Percentiles rank a stretch among this genome's conserved stretches.
Evolutionary conservation across 768 basidiomycete species (phyloP).

Genomic region (Pisolithus sp.): DNA sequence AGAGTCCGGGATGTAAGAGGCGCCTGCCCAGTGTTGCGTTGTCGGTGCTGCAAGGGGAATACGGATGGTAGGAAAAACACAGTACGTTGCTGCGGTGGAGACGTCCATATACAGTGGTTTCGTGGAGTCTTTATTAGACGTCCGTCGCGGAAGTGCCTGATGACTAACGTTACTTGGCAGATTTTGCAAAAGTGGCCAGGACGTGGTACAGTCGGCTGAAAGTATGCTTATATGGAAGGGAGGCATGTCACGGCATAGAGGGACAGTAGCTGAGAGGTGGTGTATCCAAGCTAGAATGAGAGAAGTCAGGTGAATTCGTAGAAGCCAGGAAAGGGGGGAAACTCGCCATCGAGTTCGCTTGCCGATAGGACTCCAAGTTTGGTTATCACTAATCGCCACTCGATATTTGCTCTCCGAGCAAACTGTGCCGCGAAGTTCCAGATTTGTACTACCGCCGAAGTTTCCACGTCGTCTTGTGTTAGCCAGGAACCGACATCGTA

Average conservation of each 20-base stretch:
- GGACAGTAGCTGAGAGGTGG: constrained; percentile 39
- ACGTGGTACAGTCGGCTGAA: constrained; percentile 50
- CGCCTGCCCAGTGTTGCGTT: constrained; percentile 17
- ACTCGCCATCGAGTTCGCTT: constrained; percentile 61
- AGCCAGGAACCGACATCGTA: constrained; percentile 66
- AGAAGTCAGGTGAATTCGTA: not conserved
- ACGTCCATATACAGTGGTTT: constrained; percentile 29
- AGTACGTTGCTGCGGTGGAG: constrained; percentile 41
- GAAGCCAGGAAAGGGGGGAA: not conserved
- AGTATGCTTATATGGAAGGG: constrained; percentile 56
- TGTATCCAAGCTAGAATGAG: constrained; percentile 55
- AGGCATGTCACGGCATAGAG: constrained; percentile 35
- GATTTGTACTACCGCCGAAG: constrained; percentile 49
- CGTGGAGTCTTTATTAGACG: constrained; percentile 25
- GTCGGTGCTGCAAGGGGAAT: constrained; percentile 39
- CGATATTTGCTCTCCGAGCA: constrained; percentile 59
- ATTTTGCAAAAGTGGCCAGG: constrained; percentile 51
- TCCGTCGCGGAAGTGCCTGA: constrained; percentile 22
- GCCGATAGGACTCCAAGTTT: constrained; percentile 57
- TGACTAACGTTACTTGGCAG: constrained; percentile 15
- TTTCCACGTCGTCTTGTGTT: constrained; percentile 41
- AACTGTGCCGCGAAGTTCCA: constrained; percentile 67
- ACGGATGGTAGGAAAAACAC: constrained; percentile 36
- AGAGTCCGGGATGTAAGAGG: constrained; percentile 29
- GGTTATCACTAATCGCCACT: constrained; percentile 74